Percentiles rank a stretch among this genome's conserved stretches.
Evolutionary conservation across 768 basidiomycete species (phyloP).

Genomic region (Chalciporus piperatus): DNA sequence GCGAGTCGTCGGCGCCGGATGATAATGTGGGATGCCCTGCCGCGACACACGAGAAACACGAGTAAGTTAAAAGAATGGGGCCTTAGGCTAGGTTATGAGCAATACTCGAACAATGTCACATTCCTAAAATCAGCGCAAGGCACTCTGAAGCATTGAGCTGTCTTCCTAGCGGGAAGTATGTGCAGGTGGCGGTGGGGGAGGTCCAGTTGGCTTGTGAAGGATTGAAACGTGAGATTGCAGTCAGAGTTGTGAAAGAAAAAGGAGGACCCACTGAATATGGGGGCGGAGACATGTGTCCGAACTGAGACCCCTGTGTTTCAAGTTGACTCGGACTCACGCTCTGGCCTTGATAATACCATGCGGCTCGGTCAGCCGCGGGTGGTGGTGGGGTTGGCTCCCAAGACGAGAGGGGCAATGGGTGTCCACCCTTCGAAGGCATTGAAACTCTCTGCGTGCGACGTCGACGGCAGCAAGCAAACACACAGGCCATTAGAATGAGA

Average conservation of each 20-base stretch:
- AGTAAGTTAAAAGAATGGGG: not conserved
- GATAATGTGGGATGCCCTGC: constrained; percentile 11
- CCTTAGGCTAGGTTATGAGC: constrained; percentile 1
- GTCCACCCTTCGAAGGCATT: not conserved
- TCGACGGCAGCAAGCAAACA: constrained; percentile 5
- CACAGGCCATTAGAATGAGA: constrained; percentile 5
- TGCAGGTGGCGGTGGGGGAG: constrained; percentile 2
- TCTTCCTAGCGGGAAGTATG: constrained; percentile 3
- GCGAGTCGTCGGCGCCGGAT: not conserved
- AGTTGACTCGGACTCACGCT: not conserved
- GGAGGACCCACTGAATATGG: constrained; percentile 26
- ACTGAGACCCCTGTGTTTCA: not conserved
- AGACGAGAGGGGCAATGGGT: constrained; percentile 2
- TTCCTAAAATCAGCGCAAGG: not conserved
- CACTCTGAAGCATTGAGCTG: not conserved
- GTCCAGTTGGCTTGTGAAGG: constrained; percentile 3
- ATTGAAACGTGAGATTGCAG: not conserved
- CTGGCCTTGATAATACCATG: constrained; percentile 6
- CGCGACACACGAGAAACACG: not conserved
- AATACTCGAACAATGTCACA: not conserved
- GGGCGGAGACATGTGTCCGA: constrained; percentile 12
- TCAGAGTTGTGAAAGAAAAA: not conserved
- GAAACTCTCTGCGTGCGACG: not conserved
- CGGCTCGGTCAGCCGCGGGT: not conserved
- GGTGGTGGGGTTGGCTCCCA: constrained; percentile 11